Evolutionary conservation across 208 protist genomes (phyloP).

Genomic region (Acanthamoeba lenticulata): DNA sequence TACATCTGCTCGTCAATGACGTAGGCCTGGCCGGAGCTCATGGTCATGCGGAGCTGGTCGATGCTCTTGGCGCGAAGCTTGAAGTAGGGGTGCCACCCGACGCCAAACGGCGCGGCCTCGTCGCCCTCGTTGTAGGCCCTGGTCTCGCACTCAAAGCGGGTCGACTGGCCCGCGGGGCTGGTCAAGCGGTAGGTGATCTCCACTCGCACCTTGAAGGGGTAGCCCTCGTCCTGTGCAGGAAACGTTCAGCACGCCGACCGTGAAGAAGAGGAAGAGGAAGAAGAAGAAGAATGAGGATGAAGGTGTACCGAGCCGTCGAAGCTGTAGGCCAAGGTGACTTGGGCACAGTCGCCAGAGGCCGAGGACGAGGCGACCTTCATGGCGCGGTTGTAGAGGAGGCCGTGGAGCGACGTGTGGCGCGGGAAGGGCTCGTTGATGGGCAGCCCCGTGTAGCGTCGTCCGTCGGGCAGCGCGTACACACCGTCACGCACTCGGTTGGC

Average conservation of each 20-base stretch:
- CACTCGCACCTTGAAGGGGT: background rate
- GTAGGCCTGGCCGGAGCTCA: background rate
- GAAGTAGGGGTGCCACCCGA: conserved; percentile 29
- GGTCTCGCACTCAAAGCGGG: background rate
- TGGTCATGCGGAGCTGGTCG: background rate
- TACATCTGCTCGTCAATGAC: background rate
- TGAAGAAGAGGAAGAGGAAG: background rate
- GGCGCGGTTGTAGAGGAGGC: background rate
- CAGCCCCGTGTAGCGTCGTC: background rate
- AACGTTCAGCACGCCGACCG: background rate
- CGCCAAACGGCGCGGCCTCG: background rate
- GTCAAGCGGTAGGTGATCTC: conserved; percentile 18
- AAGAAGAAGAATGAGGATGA: background rate
- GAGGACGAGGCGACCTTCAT: background rate
- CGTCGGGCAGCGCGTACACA: background rate
- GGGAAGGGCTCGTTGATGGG: conserved; percentile 51
- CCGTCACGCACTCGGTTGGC: background rate
- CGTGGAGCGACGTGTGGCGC: background rate
- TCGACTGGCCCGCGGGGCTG: background rate
- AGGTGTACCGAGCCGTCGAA: background rate
- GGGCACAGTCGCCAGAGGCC: background rate
- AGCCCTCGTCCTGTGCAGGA: background rate
- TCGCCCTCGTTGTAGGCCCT: conserved; percentile 9
- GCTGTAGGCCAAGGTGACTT: background rate
- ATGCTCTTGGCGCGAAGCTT: background rate